Conservation (phyloP, 306 rosid genomes). For the Canavalia ensiformis region DNA sequence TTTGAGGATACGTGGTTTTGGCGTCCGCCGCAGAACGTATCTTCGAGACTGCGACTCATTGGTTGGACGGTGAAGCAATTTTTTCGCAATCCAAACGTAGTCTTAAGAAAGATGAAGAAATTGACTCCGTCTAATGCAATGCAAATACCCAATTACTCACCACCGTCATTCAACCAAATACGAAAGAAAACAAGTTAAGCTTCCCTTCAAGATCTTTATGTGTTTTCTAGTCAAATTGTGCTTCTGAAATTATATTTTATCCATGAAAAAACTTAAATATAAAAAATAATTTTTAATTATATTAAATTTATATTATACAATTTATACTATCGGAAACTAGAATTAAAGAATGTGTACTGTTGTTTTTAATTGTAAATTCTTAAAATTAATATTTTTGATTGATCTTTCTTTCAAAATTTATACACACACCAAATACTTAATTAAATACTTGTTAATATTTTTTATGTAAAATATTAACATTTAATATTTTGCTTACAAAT, state of each 20-base stretch:
- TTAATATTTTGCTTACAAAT: too few species aligned
- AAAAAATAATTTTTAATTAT: too few species aligned
- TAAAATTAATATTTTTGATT: neutral
- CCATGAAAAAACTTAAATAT: neutral
- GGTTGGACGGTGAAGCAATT: conserved; percentile 5
- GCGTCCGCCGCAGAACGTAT: conserved; percentile 34
- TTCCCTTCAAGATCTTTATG: neutral
- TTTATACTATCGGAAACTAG: neutral
- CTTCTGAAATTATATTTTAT: neutral
- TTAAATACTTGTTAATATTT: neutral
- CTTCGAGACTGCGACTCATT: conserved; percentile 9
- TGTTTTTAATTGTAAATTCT: neutral
- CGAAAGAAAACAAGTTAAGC: neutral
- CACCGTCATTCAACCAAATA: neutral
- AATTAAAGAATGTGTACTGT: neutral
- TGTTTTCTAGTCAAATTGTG: neutral
- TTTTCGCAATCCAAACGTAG: neutral
- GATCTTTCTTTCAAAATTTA: neutral
- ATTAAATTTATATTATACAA: neutral
- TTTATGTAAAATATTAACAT: too few species aligned
- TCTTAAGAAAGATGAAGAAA: neutral
- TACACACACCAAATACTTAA: too few species aligned
- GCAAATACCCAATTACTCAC: neutral
- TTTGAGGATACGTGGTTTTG: neutral
- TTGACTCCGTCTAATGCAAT: neutral